Evolutionary conservation across 2,329 filamentous ascomycete species (phyloP), one percentile per base, ranked within the genome.

Genomic region (Rhynchosporium secalis): DNA sequence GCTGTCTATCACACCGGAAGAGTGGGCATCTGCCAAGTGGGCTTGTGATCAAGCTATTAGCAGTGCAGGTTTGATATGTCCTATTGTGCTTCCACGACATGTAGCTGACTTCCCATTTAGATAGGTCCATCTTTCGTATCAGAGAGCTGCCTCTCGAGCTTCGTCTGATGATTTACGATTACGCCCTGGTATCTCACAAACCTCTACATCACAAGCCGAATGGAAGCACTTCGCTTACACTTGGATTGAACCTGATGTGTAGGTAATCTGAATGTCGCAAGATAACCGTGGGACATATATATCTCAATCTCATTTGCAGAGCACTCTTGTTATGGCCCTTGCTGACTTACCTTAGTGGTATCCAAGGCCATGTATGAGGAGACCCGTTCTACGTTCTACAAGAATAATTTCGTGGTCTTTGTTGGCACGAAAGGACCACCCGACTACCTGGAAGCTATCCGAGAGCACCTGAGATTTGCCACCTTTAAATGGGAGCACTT

Each of bases 81-180:
- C 12, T 5, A 12, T 47, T 10, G 10, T 20, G 28, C 3, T 9
- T 4, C 5, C 3, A 54, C 29, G 47, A 15, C 6, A 36, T n/a
- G 6, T 26, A 33, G 20, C 45, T 51, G 41, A 61, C 38, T 12
- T 46, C 31, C 36, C 20, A 60, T 60, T 28, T 54, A 61, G 62
- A 49, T 40, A 64, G 36, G 3, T 9, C 51, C 3, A 63, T 67
- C 48, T 69, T 68, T 38, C 62, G 67, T 7, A 64, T 69, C 45
- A 40, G 49, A 4, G 64, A 65, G 31, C 60, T 68, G 15, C 67
- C 63, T 9, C 47, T 62, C n/a, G 64, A 68, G 54, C 40, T 69
- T 5, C 66, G 66, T 13, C 61, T 58, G 12, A 56, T 47, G 3
- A 64, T 69, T 45, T 69, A 68, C 40, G 62, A 66, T n/a, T 65